Conservation (phyloP, 306 rosid genomes). For the Canavalia ensiformis region DNA sequence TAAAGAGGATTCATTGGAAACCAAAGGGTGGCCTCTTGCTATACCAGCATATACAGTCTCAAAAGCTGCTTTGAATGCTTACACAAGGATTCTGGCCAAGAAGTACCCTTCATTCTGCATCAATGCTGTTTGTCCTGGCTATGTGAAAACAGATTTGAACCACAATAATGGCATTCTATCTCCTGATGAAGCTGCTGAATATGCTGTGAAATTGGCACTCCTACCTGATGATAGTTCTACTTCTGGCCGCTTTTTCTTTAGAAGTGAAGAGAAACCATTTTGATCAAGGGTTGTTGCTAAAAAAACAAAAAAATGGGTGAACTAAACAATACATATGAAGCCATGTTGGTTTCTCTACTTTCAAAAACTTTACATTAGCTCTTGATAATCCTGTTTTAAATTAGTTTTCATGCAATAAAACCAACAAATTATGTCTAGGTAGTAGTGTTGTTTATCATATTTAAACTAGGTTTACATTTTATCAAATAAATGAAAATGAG, state of each 20-base stretch:
- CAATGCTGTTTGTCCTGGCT: slow-evolving; percentile 60
- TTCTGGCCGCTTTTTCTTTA: slow-evolving; percentile 47
- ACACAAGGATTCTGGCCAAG: slow-evolving; percentile 60
- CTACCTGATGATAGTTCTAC: slow-evolving; percentile 35
- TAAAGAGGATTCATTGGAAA: slow-evolving; percentile 53
- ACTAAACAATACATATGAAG: not conserved
- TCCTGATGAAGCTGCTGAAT: slow-evolving; percentile 67
- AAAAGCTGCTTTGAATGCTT: slow-evolving; percentile 60
- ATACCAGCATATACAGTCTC: slow-evolving; percentile 52
- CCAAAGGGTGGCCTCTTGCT: slow-evolving; percentile 58
- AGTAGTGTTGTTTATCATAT: not conserved
- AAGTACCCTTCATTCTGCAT: slow-evolving; percentile 45
- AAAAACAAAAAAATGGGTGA: not conserved
- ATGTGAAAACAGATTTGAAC: slow-evolving; percentile 57
- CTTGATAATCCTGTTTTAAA: not conserved
- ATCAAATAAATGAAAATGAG: not conserved
- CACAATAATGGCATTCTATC: slow-evolving; percentile 46
- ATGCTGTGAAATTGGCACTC: slow-evolving; percentile 63
- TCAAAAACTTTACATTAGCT: not conserved
- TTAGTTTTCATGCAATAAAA: not conserved
- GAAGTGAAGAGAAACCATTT: slow-evolving; percentile 48
- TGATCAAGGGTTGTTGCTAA: slow-evolving; percentile 19
- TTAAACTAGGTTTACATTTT: not conserved
- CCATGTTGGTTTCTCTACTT: not conserved
- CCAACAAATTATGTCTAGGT: not conserved